Base-by-base conservation (phyloP, 2,329 filamentous ascomycete genomes). In the Arthroderma sp. region DNA sequence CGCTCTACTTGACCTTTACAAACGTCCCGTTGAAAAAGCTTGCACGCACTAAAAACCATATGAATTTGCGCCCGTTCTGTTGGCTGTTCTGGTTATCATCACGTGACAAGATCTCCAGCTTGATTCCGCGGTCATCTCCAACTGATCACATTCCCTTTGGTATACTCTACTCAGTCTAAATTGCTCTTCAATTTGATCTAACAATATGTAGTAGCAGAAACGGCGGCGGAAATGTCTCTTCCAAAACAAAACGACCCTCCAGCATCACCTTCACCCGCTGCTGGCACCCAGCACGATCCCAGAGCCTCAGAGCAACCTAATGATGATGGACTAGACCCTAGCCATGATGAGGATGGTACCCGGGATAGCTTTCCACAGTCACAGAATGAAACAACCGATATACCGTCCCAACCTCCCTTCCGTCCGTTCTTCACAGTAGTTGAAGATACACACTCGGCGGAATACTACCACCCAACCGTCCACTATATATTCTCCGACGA, bases 401-500 rank as follows among this genome's bases (percentile, higher is more conserved):
- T 48, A n/a, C 47, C 50, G 4, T 48, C 47, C 8, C 49, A 66
- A 61, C 67, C 67, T 3, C 61, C 68, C 2, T 89, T 94, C 62
- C 73, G 78, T 38, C 85, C 86, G 2, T 82, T 94, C 68, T 95
- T 94, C 69, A 83, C 86, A 1, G 71, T 95, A 36, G 72, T 96
- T 51, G 79, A 85, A 58, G 87, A 94, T 62, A 66, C 74, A 7
- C 74, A 77, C n/a, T 80, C 77, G 6, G 74, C 78, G 54, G 77
- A 84, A 38, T 83, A 86, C 50, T 74, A 86, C 56, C 88, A 96
- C 60, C 91, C 89, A 1, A 79, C 77, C 43, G 79, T 94, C 1
- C 86, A 89, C 66, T 96, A 96, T 67, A 75, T 96, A 57, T 96
- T 98, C 68, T 77, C 78, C 54, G 88, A 96, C 63, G 91, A 96